Evolutionary conservation across 2,329 filamentous ascomycete species (phyloP).

Genomic region (Furcasterigmium furcatum): DNA sequence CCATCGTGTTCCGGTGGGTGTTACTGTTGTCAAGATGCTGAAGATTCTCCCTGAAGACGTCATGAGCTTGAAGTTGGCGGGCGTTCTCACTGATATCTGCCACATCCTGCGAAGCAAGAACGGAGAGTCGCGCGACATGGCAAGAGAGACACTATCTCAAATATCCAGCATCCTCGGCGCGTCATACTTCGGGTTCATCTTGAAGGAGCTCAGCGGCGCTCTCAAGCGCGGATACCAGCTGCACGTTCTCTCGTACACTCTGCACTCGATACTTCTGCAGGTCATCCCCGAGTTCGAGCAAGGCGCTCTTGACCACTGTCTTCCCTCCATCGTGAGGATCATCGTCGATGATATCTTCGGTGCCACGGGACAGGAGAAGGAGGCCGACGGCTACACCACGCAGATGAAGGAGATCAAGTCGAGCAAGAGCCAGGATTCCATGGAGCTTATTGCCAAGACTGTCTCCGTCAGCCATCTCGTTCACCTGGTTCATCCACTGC

Average conservation of each 20-base stretch:
- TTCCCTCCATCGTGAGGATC: slow-evolving; percentile 72
- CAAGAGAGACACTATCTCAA: slow-evolving; percentile 81
- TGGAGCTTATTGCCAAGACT: slow-evolving; percentile 85
- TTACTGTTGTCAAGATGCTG: slow-evolving; percentile 85
- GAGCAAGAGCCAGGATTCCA: slow-evolving; percentile 96
- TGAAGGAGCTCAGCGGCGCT: slow-evolving; percentile 83
- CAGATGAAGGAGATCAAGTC: slow-evolving; percentile 98
- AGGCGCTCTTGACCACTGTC: slow-evolving; percentile 86
- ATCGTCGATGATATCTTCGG: slow-evolving; percentile 99
- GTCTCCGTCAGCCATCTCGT: slow-evolving; percentile 73
- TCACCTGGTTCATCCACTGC: slow-evolving; percentile 74
- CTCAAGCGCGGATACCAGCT: slow-evolving; percentile 86
- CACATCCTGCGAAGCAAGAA: slow-evolving; percentile 88
- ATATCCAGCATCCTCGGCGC: slow-evolving; percentile 80
- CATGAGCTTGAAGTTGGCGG: slow-evolving; percentile 71
- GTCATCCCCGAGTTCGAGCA: slow-evolving; percentile 70
- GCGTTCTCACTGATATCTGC: slow-evolving; percentile 86
- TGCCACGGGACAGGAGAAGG: slow-evolving; percentile 88
- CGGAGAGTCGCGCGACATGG: slow-evolving; percentile 86
- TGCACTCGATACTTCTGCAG: slow-evolving; percentile 84
- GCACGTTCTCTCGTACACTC: slow-evolving; percentile 90
- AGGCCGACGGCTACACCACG: slow-evolving; percentile 90
- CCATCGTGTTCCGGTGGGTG: slow-evolving; percentile 83
- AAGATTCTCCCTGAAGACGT: slow-evolving; percentile 72
- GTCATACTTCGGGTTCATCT: slow-evolving; percentile 83